Evolutionary conservation across 148 eudicot species (phyloP), one percentile per base, ranked within the genome.

Genomic region (Rhododendron henanense): DNA sequence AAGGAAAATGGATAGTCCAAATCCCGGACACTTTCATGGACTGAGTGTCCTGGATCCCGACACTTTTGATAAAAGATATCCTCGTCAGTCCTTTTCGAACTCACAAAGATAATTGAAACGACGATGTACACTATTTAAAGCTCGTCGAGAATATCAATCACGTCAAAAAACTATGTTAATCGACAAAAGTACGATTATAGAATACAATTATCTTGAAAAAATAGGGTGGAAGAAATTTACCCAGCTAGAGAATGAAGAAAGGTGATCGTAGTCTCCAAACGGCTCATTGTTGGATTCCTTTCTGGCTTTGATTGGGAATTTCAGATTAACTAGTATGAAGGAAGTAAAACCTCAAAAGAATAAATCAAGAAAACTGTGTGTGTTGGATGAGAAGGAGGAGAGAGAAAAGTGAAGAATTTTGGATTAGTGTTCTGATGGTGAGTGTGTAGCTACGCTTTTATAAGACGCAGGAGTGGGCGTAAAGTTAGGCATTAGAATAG

Each of bases 191-290:
- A 55, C 6, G 23, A 55, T 55, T 55, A 18, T 55, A 55, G 1
- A 16, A 55, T 18, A 55, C 18, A 55, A 16, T 14, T 15, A 55
- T 21, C 21, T 59, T 3, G 16, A n/a, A 2, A 53, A 51, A 41
- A 21, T 19, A 11, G 5, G 16, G 45, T n/a, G 25, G 31, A 33
- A 73, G 15, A 48, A 84, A 79, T 10, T 84, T 91, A 94, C 98
- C 98, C 98, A 31, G 96, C 94, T 44, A 88, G 83, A 6, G 92
- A 81, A 77, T 96, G 98, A 84, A 87, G 81, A 81, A 86, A 86
- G 81, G 94, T 87, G 50, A 94, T 86, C 45, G 92, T 28, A 81
- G 91, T 88, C 96, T 92, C 94, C 6, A 94, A 86, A 69, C 89
- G 91, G 67, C 92, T 78, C 96, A 94, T 93, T 41, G 45, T 79